Conservation (phyloP, 257 asterid species). For the Osmanthus fragrans region DNA sequence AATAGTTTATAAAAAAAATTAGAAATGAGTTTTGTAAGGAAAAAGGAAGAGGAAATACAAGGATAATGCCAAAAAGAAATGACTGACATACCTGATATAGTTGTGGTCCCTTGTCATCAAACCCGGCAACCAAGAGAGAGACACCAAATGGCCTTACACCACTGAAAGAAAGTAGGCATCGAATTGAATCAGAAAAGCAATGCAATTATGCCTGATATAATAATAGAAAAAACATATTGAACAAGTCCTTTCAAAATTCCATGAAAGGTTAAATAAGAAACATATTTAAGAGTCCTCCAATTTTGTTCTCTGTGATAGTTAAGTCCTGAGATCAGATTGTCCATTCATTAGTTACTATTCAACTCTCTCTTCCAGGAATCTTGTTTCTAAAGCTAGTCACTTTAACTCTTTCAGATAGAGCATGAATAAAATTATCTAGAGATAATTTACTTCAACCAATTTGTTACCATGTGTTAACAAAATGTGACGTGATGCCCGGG, state of each 20-base stretch:
- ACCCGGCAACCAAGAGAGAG: conserved; percentile 94
- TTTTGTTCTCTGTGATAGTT: background rate
- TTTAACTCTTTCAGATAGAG: conserved; percentile 1
- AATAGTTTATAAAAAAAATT: background rate
- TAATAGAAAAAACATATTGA: background rate
- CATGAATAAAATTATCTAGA: background rate
- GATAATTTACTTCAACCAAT: background rate
- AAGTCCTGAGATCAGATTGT: conserved; percentile 2
- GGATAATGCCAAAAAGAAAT: conserved; percentile 11
- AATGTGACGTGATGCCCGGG: background rate
- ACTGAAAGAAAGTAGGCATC: conserved; percentile 38
- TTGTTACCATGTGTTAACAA: background rate
- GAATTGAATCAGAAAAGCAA: conserved; percentile 1
- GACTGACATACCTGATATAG: conserved; percentile 69
- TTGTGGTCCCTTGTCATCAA: conserved; percentile 98
- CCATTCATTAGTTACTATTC: background rate
- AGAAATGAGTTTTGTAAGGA: background rate
- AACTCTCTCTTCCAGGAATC: conserved; percentile 13
- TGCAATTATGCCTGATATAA: conserved; percentile 3
- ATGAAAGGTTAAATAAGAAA: background rate
- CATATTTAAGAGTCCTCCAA: background rate
- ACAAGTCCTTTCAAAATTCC: conserved; percentile 1
- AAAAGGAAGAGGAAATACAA: conserved; percentile 11
- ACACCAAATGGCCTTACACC: conserved; percentile 99
- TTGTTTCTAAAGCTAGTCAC: conserved; percentile 2